A percentile compares a stretch with the other conserved stretches of the same genome.
These are phyloP conservation scores for Vitis amurensis DNA, from an alignment of 164 flowering plant species.

Conservation along the genomic window DNA sequence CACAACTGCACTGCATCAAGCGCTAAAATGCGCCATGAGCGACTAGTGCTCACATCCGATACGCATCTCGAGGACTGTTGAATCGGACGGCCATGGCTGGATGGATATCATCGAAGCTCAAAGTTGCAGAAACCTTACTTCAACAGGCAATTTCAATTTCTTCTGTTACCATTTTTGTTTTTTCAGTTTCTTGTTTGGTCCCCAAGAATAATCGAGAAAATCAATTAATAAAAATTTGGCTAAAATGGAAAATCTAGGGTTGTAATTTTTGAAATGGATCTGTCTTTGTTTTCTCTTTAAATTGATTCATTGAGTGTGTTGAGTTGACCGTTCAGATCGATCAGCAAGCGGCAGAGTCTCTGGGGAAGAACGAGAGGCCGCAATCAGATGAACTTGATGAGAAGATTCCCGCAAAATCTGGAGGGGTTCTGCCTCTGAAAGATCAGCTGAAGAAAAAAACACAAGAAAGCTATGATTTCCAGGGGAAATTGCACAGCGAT, in stretches of 20 bases:
- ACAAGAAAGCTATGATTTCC: constrained; percentile 24
- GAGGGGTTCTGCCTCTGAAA: constrained; percentile 54
- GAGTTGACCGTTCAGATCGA: constrained; percentile 62
- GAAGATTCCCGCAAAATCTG: constrained; percentile 28
- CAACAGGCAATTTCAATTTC: constrained; percentile 58
- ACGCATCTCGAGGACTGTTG: background rate
- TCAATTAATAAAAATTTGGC: background rate
- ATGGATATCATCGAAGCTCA: constrained; percentile 98
- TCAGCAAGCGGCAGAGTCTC: constrained; percentile 94
- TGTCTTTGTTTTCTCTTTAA: background rate
- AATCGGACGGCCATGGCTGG: constrained; percentile 46
- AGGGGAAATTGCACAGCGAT: constrained; percentile 25
- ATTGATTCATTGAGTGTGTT: background rate
- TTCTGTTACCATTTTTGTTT: background rate
- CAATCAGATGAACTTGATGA: constrained; percentile 29
- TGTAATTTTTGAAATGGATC: background rate
- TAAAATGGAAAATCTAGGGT: background rate
- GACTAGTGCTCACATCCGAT: background rate
- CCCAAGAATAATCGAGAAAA: background rate
- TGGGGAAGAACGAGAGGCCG: constrained; percentile 56
- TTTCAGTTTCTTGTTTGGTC: background rate
- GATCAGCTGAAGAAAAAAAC: constrained; percentile 83
- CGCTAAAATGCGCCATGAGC: constrained; percentile 16
- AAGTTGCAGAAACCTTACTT: constrained; percentile 83
- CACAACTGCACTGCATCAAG: background rate